phyloP scores from a whole-genome alignment of 805 yeast genomes.

The Wilhelminamyces savonicus region DNA sequence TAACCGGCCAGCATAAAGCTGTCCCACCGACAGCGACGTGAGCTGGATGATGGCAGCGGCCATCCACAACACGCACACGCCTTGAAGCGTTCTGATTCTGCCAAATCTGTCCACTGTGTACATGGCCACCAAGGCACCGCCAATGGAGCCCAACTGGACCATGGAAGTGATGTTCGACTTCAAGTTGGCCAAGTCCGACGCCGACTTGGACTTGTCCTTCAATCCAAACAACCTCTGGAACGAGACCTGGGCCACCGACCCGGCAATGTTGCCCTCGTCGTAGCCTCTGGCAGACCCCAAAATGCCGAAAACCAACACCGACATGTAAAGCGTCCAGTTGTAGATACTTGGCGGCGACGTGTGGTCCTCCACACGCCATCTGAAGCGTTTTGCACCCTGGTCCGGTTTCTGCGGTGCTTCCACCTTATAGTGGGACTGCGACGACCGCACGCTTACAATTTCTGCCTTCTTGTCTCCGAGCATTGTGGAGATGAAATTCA shows the following conservation, averaged over 20 bases:
- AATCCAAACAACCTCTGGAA: slow-evolving; percentile 41
- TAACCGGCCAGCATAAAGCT: slow-evolving; percentile 49
- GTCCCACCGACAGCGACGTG: slow-evolving; percentile 40
- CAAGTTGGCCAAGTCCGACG: slow-evolving; percentile 34
- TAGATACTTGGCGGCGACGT: slow-evolving; percentile 41
- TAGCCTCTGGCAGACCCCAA: slow-evolving; percentile 53
- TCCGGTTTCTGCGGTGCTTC: background rate
- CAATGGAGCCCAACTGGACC: slow-evolving; percentile 53
- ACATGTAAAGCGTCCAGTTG: slow-evolving; percentile 39
- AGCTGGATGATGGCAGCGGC: slow-evolving; percentile 44
- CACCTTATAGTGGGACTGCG: no score
- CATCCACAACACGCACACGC: slow-evolving; percentile 30
- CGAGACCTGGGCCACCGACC: slow-evolving; percentile 36
- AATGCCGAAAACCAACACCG: slow-evolving; percentile 46
- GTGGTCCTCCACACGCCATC: slow-evolving; percentile 20
- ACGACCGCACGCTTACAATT: no score
- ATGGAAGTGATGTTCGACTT: slow-evolving; percentile 50
- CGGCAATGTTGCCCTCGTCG: slow-evolving; percentile 50
- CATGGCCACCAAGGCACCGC: slow-evolving; percentile 46
- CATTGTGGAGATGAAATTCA: no score
- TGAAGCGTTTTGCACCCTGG: slow-evolving; percentile 6
- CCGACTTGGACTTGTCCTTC: slow-evolving; percentile 28
- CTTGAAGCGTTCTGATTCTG: slow-evolving; percentile 42
- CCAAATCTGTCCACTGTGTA: slow-evolving; percentile 46
- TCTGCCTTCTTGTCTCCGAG: no score